Base-by-base conservation (phyloP, 177 flowering plant genomes). In the Vitis hybrid region DNA sequence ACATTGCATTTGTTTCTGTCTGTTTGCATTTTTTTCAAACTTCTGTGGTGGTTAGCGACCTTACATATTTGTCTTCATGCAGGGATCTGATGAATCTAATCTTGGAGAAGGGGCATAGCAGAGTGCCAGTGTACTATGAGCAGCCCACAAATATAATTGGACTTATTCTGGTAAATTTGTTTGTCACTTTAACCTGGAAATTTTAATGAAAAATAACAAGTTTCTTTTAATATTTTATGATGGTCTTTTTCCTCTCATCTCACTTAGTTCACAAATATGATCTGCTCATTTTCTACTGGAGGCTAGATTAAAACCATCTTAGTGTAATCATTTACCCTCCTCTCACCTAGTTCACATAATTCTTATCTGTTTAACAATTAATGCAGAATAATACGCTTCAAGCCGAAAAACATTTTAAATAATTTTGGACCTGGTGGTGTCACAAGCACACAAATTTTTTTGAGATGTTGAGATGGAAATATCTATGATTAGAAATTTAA, bases 61-160 rank as follows among this genome's bases (percentile, higher is more conserved):
- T 51, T 60, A 14, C 46, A 57, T 69, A 15, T 30, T 66, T 69
- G 19, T 62, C 63, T 24, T 72, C 65, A 10, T 56, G 13, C 85
- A 91, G 98, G 85, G 81, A 81, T 8, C 59, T 87, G 82, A 90
- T 90, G 92, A 82, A 77, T 70, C 68, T 82, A 59, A 86, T 94
- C 55, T 65, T 94, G 86, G 93, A 92, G 62, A 88, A 85, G 69
- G 98, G 98, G 65, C 97, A 94, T 68, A 94, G 98, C 86, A 88
- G 98, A 72, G 78, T 94, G 30, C 98, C 98, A 11, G 94, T 94
- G 68, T 94, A 86, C 75, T 84, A 88, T 79, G 98, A 89, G 75
- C 84, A 90, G 54, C 87, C 84, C 32, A 84, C 82, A 65, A 90
- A 94, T 72, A 92, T 94, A 56, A 92, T 94, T 75, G 98, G 98